Conservation (phyloP, 1,284 basidiomycete species). For the Apiotrichum mycotoxinovorans region DNA sequence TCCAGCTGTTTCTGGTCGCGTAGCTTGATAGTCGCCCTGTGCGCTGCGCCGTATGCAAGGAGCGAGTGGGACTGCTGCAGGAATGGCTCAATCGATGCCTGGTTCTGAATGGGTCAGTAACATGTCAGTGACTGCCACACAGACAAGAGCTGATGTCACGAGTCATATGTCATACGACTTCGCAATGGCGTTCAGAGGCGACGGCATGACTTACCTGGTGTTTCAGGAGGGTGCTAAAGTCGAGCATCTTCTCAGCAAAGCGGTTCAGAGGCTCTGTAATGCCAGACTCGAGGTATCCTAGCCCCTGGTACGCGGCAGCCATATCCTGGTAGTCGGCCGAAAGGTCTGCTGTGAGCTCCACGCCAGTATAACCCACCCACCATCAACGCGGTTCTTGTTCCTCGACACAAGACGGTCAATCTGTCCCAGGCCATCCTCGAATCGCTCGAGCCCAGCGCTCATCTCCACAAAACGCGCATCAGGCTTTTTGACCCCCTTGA, state of each 20-base stretch:
- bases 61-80: conserved; percentile 84
- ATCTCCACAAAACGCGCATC: conserved; percentile 92
- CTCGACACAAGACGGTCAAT: conserved; percentile 78
- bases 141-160: no score
- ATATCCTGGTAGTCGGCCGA: conserved; percentile 95
- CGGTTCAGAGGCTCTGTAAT: conserved; percentile 95
- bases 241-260: conserved; percentile 89
- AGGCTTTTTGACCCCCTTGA: conserved; percentile 90
- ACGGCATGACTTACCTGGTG: conserved; percentile 68
- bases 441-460: conserved; percentile 85
- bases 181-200: no score
- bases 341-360: conserved; percentile 64
- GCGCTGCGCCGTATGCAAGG: conserved; percentile 80
- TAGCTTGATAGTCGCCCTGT: conserved; percentile 84
- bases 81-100: conserved; percentile 79
- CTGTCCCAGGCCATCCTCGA: conserved; percentile 79
- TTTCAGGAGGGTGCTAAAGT: conserved; percentile 80
- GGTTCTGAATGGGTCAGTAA: conserved; percentile 57
- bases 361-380: conserved; percentile 60
- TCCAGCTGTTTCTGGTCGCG: conserved; percentile 98
- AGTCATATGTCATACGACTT: no score
- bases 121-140: background rate
- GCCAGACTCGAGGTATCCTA: conserved; percentile 95
- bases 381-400: conserved; percentile 71
- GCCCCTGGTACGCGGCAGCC: conserved; percentile 88